phyloP scores from a whole-genome alignment of 371 early-diverging fungal species.

The Umbelopsis sp. region DNA sequence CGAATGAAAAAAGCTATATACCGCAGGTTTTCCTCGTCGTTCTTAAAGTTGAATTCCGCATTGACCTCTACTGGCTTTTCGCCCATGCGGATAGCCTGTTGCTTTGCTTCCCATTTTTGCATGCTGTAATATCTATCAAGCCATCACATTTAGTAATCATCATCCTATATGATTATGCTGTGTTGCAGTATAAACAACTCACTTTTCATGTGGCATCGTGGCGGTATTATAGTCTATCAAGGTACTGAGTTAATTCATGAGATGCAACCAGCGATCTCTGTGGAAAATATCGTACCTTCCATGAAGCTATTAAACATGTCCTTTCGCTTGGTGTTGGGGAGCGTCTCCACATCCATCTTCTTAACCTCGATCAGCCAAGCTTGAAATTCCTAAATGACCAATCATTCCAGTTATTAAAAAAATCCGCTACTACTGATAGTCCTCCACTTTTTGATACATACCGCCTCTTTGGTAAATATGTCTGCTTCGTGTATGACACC shows the following conservation, averaged over 20 bases:
- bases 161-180: neutral
- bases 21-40: conserved; percentile 57
- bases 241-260: neutral
- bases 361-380: conserved; percentile 79
- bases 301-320: conserved; percentile 70
- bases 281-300: conserved; percentile 47
- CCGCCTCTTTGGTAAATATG: conserved; percentile 62
- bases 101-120: conserved; percentile 61
- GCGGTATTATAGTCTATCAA: conserved; percentile 72
- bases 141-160: no score
- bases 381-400: conserved; percentile 62
- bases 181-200: conserved; percentile 32
- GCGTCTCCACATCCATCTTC: conserved; percentile 57
- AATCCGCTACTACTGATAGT: no score
- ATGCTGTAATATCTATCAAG: conserved; percentile 56
- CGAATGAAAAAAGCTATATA: conserved; percentile 17
- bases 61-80: conserved; percentile 34
- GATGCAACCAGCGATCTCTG: neutral
- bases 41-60: conserved; percentile 34
- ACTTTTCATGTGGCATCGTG: conserved; percentile 73
- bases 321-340: conserved; percentile 59
- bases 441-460: conserved; percentile 20
- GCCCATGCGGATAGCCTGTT: conserved; percentile 61
- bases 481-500: conserved; percentile 64
- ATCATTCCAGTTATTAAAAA: neutral